These are phyloP conservation scores for Metschnikowia similis DNA, from an alignment of 805 yeast species.

Conservation along the genomic window DNA sequence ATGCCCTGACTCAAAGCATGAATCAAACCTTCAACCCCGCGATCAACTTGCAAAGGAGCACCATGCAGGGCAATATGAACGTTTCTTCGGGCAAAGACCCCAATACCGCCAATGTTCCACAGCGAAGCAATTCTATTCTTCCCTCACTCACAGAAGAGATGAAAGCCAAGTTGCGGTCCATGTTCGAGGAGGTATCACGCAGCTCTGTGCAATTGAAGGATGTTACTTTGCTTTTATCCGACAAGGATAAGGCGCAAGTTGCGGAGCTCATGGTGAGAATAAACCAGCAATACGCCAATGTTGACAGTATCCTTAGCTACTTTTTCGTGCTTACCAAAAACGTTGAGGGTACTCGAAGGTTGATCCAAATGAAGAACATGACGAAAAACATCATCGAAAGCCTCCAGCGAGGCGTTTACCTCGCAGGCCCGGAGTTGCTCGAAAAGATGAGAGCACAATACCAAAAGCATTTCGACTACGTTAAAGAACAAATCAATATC, in stretches of 20 bases:
- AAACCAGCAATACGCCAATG: slow-evolving; percentile 59
- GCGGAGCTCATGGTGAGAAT: slow-evolving; percentile 50
- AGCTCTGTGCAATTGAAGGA: slow-evolving; percentile 65
- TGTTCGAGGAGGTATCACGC: slow-evolving; percentile 65
- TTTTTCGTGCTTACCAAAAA: slow-evolving; percentile 74
- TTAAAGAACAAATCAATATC: slow-evolving; percentile 54
- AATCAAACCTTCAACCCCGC: slow-evolving; percentile 1
- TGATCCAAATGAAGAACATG: slow-evolving; percentile 76
- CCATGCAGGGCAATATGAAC: not conserved
- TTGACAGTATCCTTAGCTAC: slow-evolving; percentile 74
- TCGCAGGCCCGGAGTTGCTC: slow-evolving; percentile 68
- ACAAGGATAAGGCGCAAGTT: slow-evolving; percentile 60
- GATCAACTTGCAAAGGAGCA: not conserved
- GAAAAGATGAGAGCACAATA: slow-evolving; percentile 69
- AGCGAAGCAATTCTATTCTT: slow-evolving; percentile 14
- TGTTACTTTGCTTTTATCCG: slow-evolving; percentile 55
- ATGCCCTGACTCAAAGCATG: not conserved
- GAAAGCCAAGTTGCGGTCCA: slow-evolving; percentile 54
- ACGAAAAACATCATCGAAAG: slow-evolving; percentile 71
- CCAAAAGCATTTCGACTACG: slow-evolving; percentile 69
- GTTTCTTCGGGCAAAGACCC: not conserved
- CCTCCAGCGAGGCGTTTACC: slow-evolving; percentile 57
- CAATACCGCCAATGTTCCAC: not conserved
- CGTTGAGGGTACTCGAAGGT: slow-evolving; percentile 67
- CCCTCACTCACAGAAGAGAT: slow-evolving; percentile 54